Base-by-base conservation (phyloP, 768 basidiomycete species). In the Leccinum incarnatum region DNA sequence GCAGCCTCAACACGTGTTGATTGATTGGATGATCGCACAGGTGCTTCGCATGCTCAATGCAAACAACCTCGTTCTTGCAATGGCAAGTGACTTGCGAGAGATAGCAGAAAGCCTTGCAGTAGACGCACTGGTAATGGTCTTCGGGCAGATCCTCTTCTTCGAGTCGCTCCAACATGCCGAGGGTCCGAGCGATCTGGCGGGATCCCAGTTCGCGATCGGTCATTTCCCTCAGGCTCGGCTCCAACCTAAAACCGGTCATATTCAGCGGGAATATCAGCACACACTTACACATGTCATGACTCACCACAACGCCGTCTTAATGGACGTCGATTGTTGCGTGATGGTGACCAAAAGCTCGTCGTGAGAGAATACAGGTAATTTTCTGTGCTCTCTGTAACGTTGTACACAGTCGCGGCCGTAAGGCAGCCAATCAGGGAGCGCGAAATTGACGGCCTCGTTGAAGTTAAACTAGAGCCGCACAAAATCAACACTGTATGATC, bases 361-460 rank as follows among this genome's bases (percentile, higher is more conserved):
- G 72, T 99, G 97, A 32, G 95, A 98, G 75, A 99, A 99, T 4
- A 99, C 97, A 5, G 97, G 97, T 42, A 91, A 79, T 72, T 98
- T 98, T 72, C 85, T 77, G 73, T 97, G 89, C 62, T 92, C 87
- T 66, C 92, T 86, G 72, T 99, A 98, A 46, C 92, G 84, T 68
- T 87, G 81, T 12, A 95, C 93, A 69, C 94, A 97, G 57, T 91
- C 91, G 42, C 90, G 83, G 36, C 92, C 97, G 62, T 83, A 85
- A 8, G 88, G 79, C 49, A 98, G 77, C 97, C 97, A 99, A 71
- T 98, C 94, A 25, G 95, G 93, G 27, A 97, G 78, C 11, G 97
- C 96, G 68, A 98, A 98, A 73, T 99, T 98, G 68, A 98, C 96
- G 4, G 96, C 97, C 77, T 98, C 97, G 72, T 98, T 98, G 79